phyloP scores from a whole-genome alignment of 2,329 filamentous ascomycete species.

The Karstenula rhodostoma region DNA sequence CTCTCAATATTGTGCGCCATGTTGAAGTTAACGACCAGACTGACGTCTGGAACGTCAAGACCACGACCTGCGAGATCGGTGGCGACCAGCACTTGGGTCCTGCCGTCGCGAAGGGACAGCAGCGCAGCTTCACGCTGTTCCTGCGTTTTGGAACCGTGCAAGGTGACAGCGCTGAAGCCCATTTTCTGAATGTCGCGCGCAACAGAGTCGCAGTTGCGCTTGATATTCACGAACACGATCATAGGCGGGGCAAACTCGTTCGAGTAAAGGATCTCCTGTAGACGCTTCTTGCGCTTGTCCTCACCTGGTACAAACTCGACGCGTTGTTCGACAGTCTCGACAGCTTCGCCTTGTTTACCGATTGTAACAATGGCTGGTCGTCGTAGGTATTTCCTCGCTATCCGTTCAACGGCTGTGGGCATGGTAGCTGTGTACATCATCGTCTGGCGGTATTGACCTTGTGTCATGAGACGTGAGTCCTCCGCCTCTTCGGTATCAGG shows the following conservation, averaged over 20 bases:
- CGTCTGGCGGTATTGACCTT: slow-evolving; percentile 88
- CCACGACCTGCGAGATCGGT: slow-evolving; percentile 95
- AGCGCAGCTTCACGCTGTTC: slow-evolving; percentile 96
- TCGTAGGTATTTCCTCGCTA: slow-evolving; percentile 95
- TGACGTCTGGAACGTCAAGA: slow-evolving; percentile 96
- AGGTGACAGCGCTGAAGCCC: slow-evolving; percentile 87
- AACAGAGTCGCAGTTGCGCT: slow-evolving; percentile 96
- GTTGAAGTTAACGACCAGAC: slow-evolving; percentile 97
- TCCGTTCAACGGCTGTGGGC: slow-evolving; percentile 89
- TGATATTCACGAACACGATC: slow-evolving; percentile 99
- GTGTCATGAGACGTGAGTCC: slow-evolving; percentile 82
- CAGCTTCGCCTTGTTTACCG: slow-evolving; percentile 91
- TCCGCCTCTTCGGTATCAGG: slow-evolving; percentile 93
- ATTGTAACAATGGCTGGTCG: slow-evolving; percentile 94
- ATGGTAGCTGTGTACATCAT: slow-evolving; percentile 99
- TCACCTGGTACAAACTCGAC: slow-evolving; percentile 91
- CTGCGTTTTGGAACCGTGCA: slow-evolving; percentile 96
- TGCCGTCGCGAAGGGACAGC: slow-evolving; percentile 79
- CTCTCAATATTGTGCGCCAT: slow-evolving; percentile 93
- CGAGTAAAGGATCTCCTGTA: slow-evolving; percentile 86
- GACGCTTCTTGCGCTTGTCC: slow-evolving; percentile 94
- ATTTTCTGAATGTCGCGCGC: slow-evolving; percentile 93
- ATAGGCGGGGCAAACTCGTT: slow-evolving; percentile 86
- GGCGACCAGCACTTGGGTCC: slow-evolving; percentile 88
- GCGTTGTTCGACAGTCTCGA: slow-evolving; percentile 96